Evolutionary conservation across 2,329 filamentous ascomycete genomes (phyloP), one percentile per base, ranked within the genome.

Genomic region (Diaporthe amygdali): DNA sequence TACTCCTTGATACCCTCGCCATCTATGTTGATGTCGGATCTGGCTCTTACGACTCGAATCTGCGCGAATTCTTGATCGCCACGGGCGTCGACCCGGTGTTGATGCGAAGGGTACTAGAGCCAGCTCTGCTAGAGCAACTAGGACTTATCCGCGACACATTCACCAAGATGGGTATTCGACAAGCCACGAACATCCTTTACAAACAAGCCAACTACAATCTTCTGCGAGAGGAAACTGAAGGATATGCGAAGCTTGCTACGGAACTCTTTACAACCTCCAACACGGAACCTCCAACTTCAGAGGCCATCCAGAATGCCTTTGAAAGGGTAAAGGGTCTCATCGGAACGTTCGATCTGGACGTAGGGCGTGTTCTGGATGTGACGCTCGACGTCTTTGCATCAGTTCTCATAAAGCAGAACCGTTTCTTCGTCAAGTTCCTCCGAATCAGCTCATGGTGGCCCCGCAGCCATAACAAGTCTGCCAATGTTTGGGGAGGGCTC

Each of bases 391-490:
- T 98, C 39, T 97, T 97, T 78, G 96, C 96, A 1, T 94, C 95
- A 15, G 92, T 97, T 0, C 89, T 99, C 66, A 94, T 99, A 77
- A 97, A 97, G 78, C 94, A 97, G 75, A 95, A 92, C 79, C 91
- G 93, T 39, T 99, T 98, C 83, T 98, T 98, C 77, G 92, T 98
- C 79, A 97, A 97, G 79, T 91, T 98, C 59, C 86, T 99, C 30
- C 89, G 96, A 71, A 91, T 92, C 71, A 98, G 96, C 83, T 97
- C 96, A 30, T 99, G 96, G 96, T 99, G 96, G 96, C 96, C 96
- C 2, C 90, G 91, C 63, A 90, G 89, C 63, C 86, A 88, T 75
- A 79, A 83, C 44, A 81, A 78, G 74, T 78, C 78, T 56, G 79
- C 79, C 41, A 81, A 86, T 22, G 88, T 88, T 59, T 84, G 88